A percentile compares a stretch with the other conserved stretches of the same genome.
Conservation (phyloP, 192 early-diverging fungal species). For the Cetraspora pellucida region DNA sequence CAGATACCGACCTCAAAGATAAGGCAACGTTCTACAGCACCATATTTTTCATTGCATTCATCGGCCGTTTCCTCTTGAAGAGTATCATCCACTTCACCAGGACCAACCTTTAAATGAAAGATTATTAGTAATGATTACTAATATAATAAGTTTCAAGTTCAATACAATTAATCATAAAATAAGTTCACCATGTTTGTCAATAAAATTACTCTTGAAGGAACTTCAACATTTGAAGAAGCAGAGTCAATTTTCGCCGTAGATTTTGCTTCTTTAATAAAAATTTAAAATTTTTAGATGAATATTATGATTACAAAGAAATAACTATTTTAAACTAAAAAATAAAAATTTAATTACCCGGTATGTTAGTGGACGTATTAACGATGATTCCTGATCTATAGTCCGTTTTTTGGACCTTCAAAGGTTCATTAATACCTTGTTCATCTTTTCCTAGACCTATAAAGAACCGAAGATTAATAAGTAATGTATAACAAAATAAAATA, state of each 20-base stretch:
- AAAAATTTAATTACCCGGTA: background rate
- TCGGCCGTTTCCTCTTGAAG: conserved; percentile 75
- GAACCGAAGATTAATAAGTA: background rate
- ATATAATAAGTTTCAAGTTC: background rate
- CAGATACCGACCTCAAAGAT: conserved; percentile 61
- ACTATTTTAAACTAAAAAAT: background rate
- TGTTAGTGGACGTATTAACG: conserved; percentile 14
- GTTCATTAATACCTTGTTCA: conserved; percentile 47
- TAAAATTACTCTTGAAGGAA: conserved; percentile 54
- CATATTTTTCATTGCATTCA: conserved; percentile 75
- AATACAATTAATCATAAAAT: background rate
- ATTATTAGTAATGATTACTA: background rate
- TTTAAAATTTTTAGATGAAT: background rate
- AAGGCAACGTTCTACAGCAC: conserved; percentile 66
- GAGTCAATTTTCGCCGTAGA: background rate
- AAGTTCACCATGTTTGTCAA: conserved; percentile 67
- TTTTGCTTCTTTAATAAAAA: background rate
- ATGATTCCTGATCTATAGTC: conserved; percentile 43
- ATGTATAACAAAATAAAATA: background rate
- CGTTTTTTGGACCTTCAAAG: conserved; percentile 39
- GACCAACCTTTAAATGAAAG: conserved; percentile 48
- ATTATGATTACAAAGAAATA: background rate
- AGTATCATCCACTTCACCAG: conserved; percentile 75
- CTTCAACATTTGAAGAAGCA: conserved; percentile 1
- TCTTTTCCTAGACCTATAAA: conserved; percentile 37